These are phyloP conservation scores for Penicillium crystallinum DNA, from an alignment of 495 filamentous ascomycete genomes.

Conservation along the genomic window DNA sequence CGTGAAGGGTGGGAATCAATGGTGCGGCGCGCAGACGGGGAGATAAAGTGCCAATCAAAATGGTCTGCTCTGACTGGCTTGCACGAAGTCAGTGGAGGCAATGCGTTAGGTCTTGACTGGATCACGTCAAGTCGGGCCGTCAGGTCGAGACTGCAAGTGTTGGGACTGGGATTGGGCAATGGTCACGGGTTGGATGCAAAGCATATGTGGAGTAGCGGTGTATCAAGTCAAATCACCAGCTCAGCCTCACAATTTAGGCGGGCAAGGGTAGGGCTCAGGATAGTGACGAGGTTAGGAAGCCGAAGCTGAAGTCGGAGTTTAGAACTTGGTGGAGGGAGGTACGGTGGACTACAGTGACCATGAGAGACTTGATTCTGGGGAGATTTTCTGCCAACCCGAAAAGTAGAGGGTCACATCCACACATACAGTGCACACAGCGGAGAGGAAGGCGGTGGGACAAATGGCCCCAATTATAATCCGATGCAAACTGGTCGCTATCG, in stretches of 20 bases:
- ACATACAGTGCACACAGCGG: background rate
- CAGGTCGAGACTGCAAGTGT: constrained; percentile 25
- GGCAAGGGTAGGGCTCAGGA: background rate
- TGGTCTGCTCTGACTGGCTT: background rate
- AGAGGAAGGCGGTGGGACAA: too few species aligned
- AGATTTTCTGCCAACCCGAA: background rate
- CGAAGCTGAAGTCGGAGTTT: background rate
- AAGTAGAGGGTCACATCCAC: background rate
- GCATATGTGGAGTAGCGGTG: background rate
- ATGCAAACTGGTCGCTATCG: background rate
- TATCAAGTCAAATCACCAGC: background rate
- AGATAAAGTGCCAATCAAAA: background rate
- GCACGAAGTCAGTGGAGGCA: constrained; percentile 8
- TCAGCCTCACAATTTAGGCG: background rate
- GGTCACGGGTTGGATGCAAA: constrained; percentile 24
- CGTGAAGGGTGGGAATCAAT: constrained; percentile 8
- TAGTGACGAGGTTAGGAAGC: background rate
- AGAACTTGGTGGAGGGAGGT: background rate
- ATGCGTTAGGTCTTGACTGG: constrained; percentile 13
- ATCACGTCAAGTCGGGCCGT: constrained; percentile 22
- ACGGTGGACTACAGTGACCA: background rate
- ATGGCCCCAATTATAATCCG: too few species aligned
- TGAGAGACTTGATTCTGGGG: background rate
- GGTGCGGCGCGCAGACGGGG: background rate
- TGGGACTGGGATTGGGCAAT: constrained; percentile 12